These are phyloP conservation scores for Piper betle DNA, from an alignment of 164 flowering plant species.

Conservation along the genomic window DNA sequence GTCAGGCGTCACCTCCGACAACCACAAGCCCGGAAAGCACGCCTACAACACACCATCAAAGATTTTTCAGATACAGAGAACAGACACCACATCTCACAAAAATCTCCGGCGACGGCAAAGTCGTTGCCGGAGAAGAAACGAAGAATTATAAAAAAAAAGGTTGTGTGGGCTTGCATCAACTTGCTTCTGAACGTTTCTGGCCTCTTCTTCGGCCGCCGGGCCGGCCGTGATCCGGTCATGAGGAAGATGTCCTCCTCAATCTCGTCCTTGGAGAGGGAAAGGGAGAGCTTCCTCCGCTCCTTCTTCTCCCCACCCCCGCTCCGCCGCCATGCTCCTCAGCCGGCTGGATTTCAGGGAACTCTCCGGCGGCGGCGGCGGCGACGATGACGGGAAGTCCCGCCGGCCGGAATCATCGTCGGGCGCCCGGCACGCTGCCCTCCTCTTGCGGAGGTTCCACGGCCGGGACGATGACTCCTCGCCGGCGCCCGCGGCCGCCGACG, in stretches of 20 bases:
- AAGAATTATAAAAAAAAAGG: not conserved
- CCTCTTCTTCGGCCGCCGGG: no score
- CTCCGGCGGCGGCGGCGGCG: conserved; percentile 24
- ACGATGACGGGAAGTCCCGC: conserved; percentile 4
- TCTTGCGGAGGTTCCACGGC: conserved; percentile 72
- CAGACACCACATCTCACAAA: not conserved
- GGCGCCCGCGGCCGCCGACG: no score
- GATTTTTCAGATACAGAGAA: not conserved
- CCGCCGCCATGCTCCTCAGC: conserved; percentile 6
- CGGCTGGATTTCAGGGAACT: conserved; percentile 14
- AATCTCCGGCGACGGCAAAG: not conserved
- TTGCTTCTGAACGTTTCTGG: no score
- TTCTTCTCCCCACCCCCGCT: conserved; percentile 15
- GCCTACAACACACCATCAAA: conserved; percentile 21
- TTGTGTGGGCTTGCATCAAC: no score
- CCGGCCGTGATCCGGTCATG: no score
- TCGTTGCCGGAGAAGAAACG: not conserved
- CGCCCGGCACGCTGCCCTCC: conserved; percentile 40
- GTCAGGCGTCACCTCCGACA: conserved; percentile 38
- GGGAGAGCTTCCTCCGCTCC: conserved; percentile 29
- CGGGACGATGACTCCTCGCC: conserved; percentile 7
- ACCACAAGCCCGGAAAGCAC: conserved; percentile 45
- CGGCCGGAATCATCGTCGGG: conserved; percentile 11
- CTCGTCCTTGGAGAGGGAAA: not conserved
- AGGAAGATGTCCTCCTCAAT: not conserved